Evolutionary conservation across 2,329 filamentous ascomycete genomes (phyloP).

Genomic region (Calonectria hongkongensis): DNA sequence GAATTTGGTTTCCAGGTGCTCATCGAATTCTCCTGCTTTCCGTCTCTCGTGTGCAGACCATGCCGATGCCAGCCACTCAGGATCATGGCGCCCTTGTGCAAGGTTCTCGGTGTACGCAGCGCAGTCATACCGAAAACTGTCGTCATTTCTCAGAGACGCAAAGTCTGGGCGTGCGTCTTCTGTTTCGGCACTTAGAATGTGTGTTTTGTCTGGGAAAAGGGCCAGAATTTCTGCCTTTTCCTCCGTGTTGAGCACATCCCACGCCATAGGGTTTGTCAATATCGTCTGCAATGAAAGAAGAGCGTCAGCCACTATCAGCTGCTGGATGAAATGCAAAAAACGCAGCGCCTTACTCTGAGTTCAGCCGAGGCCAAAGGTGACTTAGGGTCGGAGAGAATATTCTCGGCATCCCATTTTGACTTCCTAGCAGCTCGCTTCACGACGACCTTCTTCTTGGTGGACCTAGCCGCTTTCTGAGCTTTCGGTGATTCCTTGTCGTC

Average conservation of each 20-base stretch:
- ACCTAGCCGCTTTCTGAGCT: conserved; percentile 24
- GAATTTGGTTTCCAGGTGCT: conserved; percentile 66
- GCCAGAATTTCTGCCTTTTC: conserved; percentile 61
- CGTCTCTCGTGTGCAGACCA: conserved; percentile 71
- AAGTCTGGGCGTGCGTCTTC: conserved; percentile 64
- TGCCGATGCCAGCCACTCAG: conserved; percentile 71
- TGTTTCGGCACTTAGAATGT: conserved; percentile 61
- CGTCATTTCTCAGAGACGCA: conserved; percentile 65
- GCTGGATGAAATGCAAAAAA: background rate
- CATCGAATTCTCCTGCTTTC: conserved; percentile 69
- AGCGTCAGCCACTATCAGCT: background rate
- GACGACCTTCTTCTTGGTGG: conserved; percentile 52
- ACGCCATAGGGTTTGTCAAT: conserved; percentile 62
- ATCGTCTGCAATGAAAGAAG: conserved; percentile 55
- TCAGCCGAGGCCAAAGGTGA: conserved; percentile 63
- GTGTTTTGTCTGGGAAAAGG: conserved; percentile 61
- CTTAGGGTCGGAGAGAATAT: conserved; percentile 60
- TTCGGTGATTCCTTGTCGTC: conserved; percentile 29
- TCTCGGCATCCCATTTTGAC: conserved; percentile 61
- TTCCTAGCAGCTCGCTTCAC: conserved; percentile 54
- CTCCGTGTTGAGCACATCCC: conserved; percentile 59
- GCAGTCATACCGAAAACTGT: conserved; percentile 69
- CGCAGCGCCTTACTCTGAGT: conserved; percentile 57
- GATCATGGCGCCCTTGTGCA: conserved; percentile 69
- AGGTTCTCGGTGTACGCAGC: conserved; percentile 68